Evolutionary conservation across 345 rosid genomes (phyloP).

Genomic region (Melastoma malabathricum): DNA sequence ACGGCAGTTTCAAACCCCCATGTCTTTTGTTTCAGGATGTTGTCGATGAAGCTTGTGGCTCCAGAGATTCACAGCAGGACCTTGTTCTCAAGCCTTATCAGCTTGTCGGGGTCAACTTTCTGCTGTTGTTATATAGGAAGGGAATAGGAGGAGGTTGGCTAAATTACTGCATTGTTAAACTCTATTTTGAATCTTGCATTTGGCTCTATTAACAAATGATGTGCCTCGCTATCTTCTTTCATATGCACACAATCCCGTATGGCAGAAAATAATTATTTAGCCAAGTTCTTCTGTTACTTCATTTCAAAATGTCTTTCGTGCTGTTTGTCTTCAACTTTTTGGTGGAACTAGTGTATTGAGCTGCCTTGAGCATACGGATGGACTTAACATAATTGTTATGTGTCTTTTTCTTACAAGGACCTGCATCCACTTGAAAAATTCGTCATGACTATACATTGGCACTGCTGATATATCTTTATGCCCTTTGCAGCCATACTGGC

Average conservation of each 20-base stretch:
- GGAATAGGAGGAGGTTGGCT: constrained; percentile 77
- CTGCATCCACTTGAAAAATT: constrained; percentile 1
- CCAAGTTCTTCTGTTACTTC: too few species aligned
- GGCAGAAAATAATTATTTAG: too few species aligned
- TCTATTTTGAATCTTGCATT: background rate
- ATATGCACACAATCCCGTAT: background rate
- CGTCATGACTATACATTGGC: background rate
- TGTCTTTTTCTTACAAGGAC: constrained; percentile 4
- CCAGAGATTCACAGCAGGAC: constrained; percentile 59
- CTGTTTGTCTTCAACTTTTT: too few species aligned
- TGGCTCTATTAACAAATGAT: background rate
- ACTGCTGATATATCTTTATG: constrained; percentile 15
- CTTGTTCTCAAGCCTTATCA: constrained; percentile 90
- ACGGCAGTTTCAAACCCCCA: background rate
- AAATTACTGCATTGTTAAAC: background rate
- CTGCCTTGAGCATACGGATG: too few species aligned
- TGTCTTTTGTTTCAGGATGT: constrained; percentile 35
- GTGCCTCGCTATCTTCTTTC: too few species aligned
- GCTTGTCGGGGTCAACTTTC: constrained; percentile 93
- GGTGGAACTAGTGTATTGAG: too few species aligned
- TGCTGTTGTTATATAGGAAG: constrained; percentile 71
- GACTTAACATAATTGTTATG: background rate
- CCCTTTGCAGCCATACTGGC: constrained; percentile 78
- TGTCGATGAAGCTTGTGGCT: constrained; percentile 70
- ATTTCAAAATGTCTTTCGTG: too few species aligned